phyloP scores from a whole-genome alignment of 371 early-diverging fungal species.

The Basidiobolus meristosporus region DNA sequence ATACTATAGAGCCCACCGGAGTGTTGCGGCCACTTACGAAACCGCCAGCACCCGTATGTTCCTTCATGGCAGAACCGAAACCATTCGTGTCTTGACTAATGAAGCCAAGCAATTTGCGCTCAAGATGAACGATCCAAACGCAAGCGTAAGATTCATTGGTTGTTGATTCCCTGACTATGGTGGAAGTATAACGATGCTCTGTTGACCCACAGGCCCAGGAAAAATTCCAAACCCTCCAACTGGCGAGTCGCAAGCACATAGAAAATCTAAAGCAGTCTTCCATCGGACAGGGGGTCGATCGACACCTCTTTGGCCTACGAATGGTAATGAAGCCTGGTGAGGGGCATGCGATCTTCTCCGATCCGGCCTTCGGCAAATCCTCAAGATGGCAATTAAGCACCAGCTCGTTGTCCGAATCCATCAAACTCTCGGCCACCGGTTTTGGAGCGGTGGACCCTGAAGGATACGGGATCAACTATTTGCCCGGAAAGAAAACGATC shows the following conservation, averaged over 20 bases:
- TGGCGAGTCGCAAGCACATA: constrained; percentile 45
- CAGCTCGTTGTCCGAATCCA: constrained; percentile 23
- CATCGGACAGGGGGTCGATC: constrained; percentile 60
- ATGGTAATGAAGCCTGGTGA: constrained; percentile 18
- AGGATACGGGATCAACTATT: constrained; percentile 84
- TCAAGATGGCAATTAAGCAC: constrained; percentile 54
- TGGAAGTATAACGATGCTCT: constrained; percentile 5
- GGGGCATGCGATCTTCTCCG: constrained; percentile 44
- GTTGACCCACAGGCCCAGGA: no score
- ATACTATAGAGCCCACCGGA: constrained; percentile 48
- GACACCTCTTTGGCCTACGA: constrained; percentile 66
- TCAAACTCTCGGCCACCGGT: constrained; percentile 13
- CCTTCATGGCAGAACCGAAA: constrained; percentile 72
- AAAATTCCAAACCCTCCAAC: constrained; percentile 29
- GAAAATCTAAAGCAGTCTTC: constrained; percentile 37
- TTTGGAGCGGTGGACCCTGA: constrained; percentile 55
- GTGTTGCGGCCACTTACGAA: constrained; percentile 56
- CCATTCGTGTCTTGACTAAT: constrained; percentile 44
- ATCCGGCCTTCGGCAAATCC: constrained; percentile 44
- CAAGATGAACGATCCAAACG: constrained; percentile 29
- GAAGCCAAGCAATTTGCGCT: constrained; percentile 44
- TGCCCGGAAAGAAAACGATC: constrained; percentile 33
- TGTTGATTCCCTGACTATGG: neutral
- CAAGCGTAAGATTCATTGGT: constrained; percentile 7
- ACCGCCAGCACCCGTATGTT: constrained; percentile 63